Evolutionary conservation across 306 rosid species (phyloP).

Genomic region (Ormosia semicastrata): DNA sequence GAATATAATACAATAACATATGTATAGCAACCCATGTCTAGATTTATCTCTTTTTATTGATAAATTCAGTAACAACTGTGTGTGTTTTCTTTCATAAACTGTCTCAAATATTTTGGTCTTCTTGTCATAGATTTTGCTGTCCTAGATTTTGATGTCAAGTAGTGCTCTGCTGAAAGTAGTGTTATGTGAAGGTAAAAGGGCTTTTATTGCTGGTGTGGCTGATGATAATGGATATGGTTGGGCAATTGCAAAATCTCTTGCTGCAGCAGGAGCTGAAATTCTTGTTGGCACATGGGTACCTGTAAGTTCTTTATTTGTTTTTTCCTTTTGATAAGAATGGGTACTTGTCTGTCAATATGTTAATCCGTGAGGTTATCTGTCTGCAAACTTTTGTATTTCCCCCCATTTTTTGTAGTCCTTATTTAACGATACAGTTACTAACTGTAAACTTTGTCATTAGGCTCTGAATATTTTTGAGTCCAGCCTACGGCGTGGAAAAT

Average conservation of each 20-base stretch:
- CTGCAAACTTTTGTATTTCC: not conserved
- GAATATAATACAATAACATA: not conserved
- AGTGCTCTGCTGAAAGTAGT: not conserved
- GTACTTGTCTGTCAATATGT: not conserved
- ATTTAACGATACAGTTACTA: conserved; percentile 22
- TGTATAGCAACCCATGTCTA: not conserved
- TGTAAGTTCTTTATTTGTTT: conserved; percentile 44
- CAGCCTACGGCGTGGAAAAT: conserved; percentile 91
- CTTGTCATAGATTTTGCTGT: not conserved
- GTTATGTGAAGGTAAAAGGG: conserved; percentile 70
- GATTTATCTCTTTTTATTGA: conserved; percentile 8
- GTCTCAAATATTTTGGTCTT: not conserved
- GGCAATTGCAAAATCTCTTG: conserved; percentile 98
- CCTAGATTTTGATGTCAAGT: not conserved
- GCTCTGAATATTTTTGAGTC: conserved; percentile 94
- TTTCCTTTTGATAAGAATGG: not conserved
- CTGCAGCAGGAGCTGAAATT: conserved; percentile 99
- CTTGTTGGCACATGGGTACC: conserved; percentile 99
- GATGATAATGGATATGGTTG: conserved; percentile 98
- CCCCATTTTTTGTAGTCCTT: not conserved
- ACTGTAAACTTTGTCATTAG: conserved; percentile 41
- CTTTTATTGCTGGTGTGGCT: conserved; percentile 96
- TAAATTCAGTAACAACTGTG: not conserved
- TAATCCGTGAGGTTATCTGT: not conserved
- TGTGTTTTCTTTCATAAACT: not conserved